phyloP scores from a whole-genome alignment of 2,329 filamentous ascomycete genomes.

The Coniochaeta sp. region DNA sequence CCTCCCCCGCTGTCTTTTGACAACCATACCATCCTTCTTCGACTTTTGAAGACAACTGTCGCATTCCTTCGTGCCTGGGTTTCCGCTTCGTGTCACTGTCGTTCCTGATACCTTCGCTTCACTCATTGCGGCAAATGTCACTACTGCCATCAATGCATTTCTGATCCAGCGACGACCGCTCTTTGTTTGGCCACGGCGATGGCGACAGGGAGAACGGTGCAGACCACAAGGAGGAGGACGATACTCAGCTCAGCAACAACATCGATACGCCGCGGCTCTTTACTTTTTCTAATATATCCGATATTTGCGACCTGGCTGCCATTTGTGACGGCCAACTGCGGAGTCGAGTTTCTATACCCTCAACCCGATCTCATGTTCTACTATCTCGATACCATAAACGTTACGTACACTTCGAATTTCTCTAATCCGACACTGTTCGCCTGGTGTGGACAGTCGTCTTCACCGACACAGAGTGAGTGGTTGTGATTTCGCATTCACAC shows the following conservation, averaged over 20 bases:
- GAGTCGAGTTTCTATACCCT: conserved; percentile 11
- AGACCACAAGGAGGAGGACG: neutral
- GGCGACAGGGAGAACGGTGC: neutral
- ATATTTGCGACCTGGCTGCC: neutral
- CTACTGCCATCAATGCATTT: neutral
- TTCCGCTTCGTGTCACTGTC: neutral
- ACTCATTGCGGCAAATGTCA: neutral
- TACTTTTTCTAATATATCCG: neutral
- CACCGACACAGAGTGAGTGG: conserved; percentile 15
- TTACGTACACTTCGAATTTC: conserved; percentile 15
- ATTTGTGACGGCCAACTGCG: conserved; percentile 7
- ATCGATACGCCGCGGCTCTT: neutral
- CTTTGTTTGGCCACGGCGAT: neutral
- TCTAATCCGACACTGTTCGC: conserved; percentile 13
- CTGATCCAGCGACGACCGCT: neutral
- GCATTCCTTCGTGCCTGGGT: neutral
- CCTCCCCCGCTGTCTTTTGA: neutral
- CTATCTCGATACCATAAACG: conserved; percentile 15
- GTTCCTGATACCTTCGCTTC: neutral
- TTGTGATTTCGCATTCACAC: neutral
- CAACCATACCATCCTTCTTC: no score
- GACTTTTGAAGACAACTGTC: neutral
- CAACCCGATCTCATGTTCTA: conserved; percentile 8
- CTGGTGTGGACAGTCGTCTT: conserved; percentile 14
- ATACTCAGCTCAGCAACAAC: neutral